Evolutionary conservation across 805 yeast genomes (phyloP).

Genomic region (Clavispora carvajalis): DNA sequence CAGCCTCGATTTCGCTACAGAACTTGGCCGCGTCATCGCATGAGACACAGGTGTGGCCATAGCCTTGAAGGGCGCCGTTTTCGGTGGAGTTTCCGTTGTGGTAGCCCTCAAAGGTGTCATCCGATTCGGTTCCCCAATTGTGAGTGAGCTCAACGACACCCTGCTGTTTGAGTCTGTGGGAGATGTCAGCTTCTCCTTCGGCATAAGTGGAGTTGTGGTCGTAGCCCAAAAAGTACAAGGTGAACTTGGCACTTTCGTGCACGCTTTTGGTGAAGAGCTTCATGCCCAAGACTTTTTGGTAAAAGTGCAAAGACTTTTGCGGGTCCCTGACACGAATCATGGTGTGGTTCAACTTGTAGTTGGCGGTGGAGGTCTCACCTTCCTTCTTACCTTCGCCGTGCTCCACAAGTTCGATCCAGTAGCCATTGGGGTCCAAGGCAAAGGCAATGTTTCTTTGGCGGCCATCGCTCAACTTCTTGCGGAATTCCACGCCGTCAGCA

Average conservation of each 20-base stretch:
- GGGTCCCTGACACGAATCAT: constrained; percentile 94
- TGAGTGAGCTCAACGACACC: constrained; percentile 86
- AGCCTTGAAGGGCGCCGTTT: constrained; percentile 66
- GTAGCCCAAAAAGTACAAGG: constrained; percentile 82
- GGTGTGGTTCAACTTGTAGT: constrained; percentile 71
- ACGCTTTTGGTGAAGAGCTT: constrained; percentile 54
- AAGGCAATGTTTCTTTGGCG: constrained; percentile 92
- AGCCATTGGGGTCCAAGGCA: constrained; percentile 92
- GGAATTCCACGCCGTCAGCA: constrained; percentile 61
- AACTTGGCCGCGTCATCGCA: constrained; percentile 56
- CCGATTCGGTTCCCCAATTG: constrained; percentile 92
- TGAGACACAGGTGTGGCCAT: constrained; percentile 78
- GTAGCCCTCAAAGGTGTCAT: constrained; percentile 63
- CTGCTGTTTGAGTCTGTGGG: constrained; percentile 43
- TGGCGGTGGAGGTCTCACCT: constrained; percentile 31
- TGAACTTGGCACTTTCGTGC: constrained; percentile 68
- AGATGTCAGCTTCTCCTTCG: constrained; percentile 35
- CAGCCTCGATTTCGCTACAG: constrained; percentile 47
- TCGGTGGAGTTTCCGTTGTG: constrained; percentile 69
- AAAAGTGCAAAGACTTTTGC: constrained; percentile 66
- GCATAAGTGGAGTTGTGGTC: constrained; percentile 40
- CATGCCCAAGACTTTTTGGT: constrained; percentile 77
- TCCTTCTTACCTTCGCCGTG: constrained; percentile 42
- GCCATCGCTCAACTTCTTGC: constrained; percentile 84
- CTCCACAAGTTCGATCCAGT: constrained; percentile 89